Evolutionary conservation across 148 eudicot species (phyloP).

Genomic region (Cornus florida): DNA sequence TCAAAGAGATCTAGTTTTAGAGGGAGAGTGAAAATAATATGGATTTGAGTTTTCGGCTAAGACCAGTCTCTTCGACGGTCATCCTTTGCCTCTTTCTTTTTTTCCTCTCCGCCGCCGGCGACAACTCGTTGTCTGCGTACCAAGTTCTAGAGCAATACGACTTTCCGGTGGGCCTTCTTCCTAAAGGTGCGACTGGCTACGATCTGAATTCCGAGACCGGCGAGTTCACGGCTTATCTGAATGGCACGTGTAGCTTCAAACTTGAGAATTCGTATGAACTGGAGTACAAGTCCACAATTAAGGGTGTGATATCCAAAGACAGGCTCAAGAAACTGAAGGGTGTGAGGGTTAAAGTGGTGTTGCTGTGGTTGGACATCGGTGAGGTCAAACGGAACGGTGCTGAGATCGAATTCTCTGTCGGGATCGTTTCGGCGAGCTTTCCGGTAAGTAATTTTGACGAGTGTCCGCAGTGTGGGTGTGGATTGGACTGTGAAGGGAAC

Average conservation of each 20-base stretch:
- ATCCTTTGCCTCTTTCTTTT: neutral
- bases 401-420: conserved; percentile 52
- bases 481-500: conserved; percentile 35
- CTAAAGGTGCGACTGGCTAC: conserved; percentile 52
- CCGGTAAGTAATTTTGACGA: conserved; percentile 37
- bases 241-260: conserved; percentile 37
- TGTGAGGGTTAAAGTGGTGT: conserved; percentile 43
- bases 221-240: conserved; percentile 34
- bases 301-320: conserved; percentile 30
- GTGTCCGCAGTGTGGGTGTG: conserved; percentile 60
- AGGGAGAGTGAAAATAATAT: too few relatives aligned
- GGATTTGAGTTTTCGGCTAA: neutral
- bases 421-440: conserved; percentile 52
- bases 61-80: neutral
- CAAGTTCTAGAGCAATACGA: conserved; percentile 42
- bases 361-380: conserved; percentile 50
- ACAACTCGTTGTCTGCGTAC: conserved; percentile 32
- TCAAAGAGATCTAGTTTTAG: too few relatives aligned
- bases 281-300: conserved; percentile 37
- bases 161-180: conserved; percentile 60
- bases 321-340: conserved; percentile 37
- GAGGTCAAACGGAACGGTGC: conserved; percentile 42
- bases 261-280: conserved; percentile 47
- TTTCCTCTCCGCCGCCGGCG: conserved; percentile 10
- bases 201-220: conserved; percentile 46